Conservation (phyloP, 805 yeast species). For the Kuraishia floccosa region DNA sequence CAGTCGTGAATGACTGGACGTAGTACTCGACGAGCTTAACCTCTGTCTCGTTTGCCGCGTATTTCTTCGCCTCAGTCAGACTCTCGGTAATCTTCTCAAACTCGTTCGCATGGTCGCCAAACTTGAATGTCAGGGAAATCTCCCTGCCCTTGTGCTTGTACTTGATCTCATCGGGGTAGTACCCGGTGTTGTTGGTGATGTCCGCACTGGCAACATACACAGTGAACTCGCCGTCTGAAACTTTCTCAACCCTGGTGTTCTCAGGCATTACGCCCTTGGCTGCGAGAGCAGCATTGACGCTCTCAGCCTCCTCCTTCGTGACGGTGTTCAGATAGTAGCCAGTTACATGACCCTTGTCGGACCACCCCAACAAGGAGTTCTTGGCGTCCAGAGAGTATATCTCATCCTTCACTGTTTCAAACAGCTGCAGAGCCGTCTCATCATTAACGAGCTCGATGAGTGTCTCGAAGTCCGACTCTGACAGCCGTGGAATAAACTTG, state of each 20-base stretch:
- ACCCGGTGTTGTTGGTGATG: slow-evolving; percentile 31
- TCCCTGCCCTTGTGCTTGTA: slow-evolving; percentile 27
- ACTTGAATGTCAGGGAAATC: slow-evolving; percentile 38
- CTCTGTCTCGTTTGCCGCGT: slow-evolving; percentile 69
- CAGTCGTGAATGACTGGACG: slow-evolving; percentile 61
- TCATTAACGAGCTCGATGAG: slow-evolving; percentile 32
- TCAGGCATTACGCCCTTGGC: slow-evolving; percentile 59
- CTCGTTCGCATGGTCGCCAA: slow-evolving; percentile 71
- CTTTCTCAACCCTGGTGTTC: slow-evolving; percentile 65
- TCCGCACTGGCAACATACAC: slow-evolving; percentile 63
- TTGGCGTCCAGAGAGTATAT: slow-evolving; percentile 40
- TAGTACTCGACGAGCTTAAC: slow-evolving; percentile 53
- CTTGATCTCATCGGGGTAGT: slow-evolving; percentile 35
- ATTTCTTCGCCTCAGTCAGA: slow-evolving; percentile 42
- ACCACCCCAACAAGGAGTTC: slow-evolving; percentile 60
- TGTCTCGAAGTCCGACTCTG: slow-evolving; percentile 32
- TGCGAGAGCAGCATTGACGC: slow-evolving; percentile 57
- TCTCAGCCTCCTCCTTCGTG: slow-evolving; percentile 51
- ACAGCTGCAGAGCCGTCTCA: slow-evolving; percentile 20
- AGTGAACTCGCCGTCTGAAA: slow-evolving; percentile 30
- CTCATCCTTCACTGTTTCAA: slow-evolving; percentile 29
- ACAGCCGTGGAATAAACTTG: slow-evolving; percentile 66
- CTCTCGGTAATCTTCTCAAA: slow-evolving; percentile 47
- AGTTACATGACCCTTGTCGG: slow-evolving; percentile 64
- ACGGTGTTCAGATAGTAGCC: slow-evolving; percentile 57